Evolutionary conservation across 2,329 filamentous ascomycete species (phyloP).

Genomic region (Fusarium sp.): DNA sequence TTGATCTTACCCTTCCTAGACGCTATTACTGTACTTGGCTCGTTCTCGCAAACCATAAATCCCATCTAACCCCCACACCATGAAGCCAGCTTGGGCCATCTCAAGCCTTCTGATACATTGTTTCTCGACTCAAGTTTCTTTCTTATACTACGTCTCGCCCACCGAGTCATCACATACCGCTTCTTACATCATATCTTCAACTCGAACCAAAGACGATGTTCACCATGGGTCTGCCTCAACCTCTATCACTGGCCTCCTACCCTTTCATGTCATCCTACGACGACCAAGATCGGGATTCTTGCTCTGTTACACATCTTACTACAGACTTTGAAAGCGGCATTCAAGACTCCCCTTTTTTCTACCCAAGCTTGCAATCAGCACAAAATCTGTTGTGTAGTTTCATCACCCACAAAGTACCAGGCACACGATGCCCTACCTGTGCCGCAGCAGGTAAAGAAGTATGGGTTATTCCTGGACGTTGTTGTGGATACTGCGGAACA

Average conservation of each 20-base stretch:
- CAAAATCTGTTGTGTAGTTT: neutral
- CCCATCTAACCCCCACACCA: slow-evolving; percentile 44
- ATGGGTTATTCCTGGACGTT: slow-evolving; percentile 64
- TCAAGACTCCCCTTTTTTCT: neutral
- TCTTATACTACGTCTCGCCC: neutral
- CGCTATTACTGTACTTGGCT: slow-evolving; percentile 25
- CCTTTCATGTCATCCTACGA: neutral
- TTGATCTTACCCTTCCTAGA: slow-evolving; percentile 38
- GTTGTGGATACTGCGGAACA: slow-evolving; percentile 61
- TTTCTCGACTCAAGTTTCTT: slow-evolving; percentile 15
- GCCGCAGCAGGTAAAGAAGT: slow-evolving; percentile 59
- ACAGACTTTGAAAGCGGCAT: neutral
- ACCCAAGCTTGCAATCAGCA: neutral
- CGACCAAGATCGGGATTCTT: neutral
- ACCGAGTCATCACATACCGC: neutral
- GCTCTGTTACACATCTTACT: neutral
- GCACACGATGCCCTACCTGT: slow-evolving; percentile 63
- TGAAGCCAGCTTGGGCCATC: slow-evolving; percentile 13
- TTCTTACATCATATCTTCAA: neutral
- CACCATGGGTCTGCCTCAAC: slow-evolving; percentile 24
- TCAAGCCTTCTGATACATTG: slow-evolving; percentile 28
- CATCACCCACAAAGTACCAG: slow-evolving; percentile 52
- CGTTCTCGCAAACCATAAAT: slow-evolving; percentile 48
- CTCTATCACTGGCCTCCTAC: slow-evolving; percentile 2
- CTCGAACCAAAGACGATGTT: neutral